These are phyloP conservation scores for Nannizziopsis barbatae DNA, from an alignment of 2,329 filamentous ascomycete genomes.

Conservation along the genomic window DNA sequence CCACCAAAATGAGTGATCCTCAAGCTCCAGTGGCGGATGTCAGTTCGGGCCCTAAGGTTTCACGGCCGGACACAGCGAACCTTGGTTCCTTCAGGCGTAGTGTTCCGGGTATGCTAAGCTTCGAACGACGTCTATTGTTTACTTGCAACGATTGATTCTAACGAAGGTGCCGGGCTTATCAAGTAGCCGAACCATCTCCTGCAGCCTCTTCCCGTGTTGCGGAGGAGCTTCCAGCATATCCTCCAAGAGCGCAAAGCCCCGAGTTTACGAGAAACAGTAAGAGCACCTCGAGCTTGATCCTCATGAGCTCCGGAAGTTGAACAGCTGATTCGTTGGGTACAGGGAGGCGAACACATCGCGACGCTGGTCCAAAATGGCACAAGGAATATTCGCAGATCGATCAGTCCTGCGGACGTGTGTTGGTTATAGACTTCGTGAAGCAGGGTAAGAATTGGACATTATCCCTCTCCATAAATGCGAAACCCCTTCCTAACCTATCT, in stretches of 20 bases:
- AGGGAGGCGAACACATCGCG: constrained; percentile 12
- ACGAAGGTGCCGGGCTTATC: not conserved
- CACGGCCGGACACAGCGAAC: constrained; percentile 10
- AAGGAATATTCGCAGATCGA: constrained; percentile 24
- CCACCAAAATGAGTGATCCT: constrained; percentile 2
- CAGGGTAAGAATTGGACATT: constrained; percentile 17
- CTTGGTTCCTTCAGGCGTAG: constrained; percentile 7
- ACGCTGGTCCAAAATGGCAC: constrained; percentile 28
- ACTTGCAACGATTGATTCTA: not conserved
- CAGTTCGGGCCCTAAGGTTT: not conserved
- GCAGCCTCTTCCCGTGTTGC: constrained; percentile 10
- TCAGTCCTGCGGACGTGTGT: constrained; percentile 32
- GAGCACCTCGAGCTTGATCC: not conserved
- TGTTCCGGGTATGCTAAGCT: constrained; percentile 6
- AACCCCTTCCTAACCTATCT: not conserved
- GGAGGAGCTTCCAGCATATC: constrained; percentile 10
- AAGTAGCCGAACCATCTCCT: constrained; percentile 7
- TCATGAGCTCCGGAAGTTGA: not conserved
- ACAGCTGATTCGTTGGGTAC: not conserved
- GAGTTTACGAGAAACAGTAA: not conserved
- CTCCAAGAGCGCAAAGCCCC: not conserved
- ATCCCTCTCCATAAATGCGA: no score
- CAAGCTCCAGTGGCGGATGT: not conserved
- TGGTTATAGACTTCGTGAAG: constrained; percentile 43
- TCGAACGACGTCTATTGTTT: not conserved